Evolutionary conservation across 2,329 filamentous ascomycete species (phyloP), one percentile per base, ranked within the genome.

Genomic region (Penicillium sp.): DNA sequence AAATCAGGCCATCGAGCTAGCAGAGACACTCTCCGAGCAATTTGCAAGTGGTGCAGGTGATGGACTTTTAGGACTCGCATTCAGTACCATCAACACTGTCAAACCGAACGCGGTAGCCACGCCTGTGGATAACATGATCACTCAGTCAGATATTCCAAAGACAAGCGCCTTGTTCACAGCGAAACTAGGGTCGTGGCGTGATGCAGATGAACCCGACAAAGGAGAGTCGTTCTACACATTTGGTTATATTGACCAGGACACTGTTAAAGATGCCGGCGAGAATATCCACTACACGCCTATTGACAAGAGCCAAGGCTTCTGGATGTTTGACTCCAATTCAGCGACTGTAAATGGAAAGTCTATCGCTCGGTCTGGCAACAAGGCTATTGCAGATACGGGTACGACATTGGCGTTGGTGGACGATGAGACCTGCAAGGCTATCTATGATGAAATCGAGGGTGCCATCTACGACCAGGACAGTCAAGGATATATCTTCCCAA

Each of bases 381-480:
- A 76, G 26, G 86, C 87, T 43, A 89, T 91, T 61, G 84, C 83
- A 29, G 88, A 91, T 68, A 91, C 88, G 0, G 88, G 87, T 51
- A 90, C 87, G 26, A 88, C 87, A 0, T 79, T 91, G 46, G 83
- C 83, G 1, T 78, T 91, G 28, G 77, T 90, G 43, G 81, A 82
- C 36, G 88, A 91, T 65, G 67, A 72, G 1, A 79, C 83, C 11
- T 86, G 83, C 66, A 74, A 85, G 54, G 81, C 81, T 2, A 79
- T 91, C 58, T 91, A 91, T 70, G 76, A 75, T 47, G 75, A 81
- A 28, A 89, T 91, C 55, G 81, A 83, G 3, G 86, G 85, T 13
- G 78, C 85, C 9, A 77, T 70, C 42, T 86, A 86, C 64, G 81
- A 86, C 59, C 63, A 72, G 11, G 61, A 68, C 2, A 78, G 83